Base-by-base conservation (phyloP, 1,139 yeast genomes). In the Candida frijolesensis region DNA sequence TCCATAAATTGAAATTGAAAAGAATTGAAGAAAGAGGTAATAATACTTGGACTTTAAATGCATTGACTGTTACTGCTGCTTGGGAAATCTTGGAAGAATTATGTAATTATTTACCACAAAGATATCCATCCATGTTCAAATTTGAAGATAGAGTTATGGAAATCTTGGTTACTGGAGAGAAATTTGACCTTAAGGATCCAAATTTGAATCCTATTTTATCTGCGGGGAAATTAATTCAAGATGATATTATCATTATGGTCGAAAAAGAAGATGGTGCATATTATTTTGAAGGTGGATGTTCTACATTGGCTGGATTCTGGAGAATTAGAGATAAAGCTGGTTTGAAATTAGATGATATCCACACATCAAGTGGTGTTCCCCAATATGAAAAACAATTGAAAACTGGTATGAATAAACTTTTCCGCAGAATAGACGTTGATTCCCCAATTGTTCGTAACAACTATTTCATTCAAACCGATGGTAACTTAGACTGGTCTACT, bases 261-360 rank as follows among this genome's bases (percentile, higher is more conserved):
- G 89, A 84, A 60, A 72, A 74, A 50, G 55, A 53, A 16, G 74
- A 72, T 38, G 88, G 87, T 6, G 74, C 76, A 47, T 84, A 83
- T 60, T 69, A 71, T 41, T 70, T 84, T 47, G 80, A 78, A 57
- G 83, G 80, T 25, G 89, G 88, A 1, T 81, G 85, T 5, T 79
- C 84, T 46, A 70, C 82, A 58, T 70, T 84, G 45, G 86, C 89
- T 2, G 85, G 87, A 0, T 81, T 82, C 62, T 84, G 88, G 88
- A 73, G 85, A 61, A 71, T 84, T 45, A 72, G 68, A 51, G 89
- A 84, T 58, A 84, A 84, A 63, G 60, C 73, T 43, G 72, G 78
- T 50, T 61, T 76, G 62, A 82, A 85, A n/a, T 67, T 84, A 45
- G 70, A 78, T 46, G 73, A 72, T 34, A 84, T 85, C 55, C 89